Base-by-base conservation (phyloP, 1,139 yeast genomes). In the Candida sp. region DNA sequence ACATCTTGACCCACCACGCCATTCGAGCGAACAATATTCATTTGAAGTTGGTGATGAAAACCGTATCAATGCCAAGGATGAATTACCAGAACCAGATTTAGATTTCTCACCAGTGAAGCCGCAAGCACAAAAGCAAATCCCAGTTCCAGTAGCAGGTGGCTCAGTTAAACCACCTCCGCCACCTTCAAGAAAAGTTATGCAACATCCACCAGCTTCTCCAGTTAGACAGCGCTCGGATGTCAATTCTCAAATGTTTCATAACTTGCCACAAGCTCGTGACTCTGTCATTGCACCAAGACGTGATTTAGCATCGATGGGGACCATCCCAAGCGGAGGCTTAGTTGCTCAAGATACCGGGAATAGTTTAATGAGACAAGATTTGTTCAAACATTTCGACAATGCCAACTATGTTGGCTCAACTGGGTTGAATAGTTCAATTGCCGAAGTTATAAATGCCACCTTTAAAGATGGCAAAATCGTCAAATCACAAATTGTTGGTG, bases 341-440 rank as follows among this genome's bases (percentile, higher is more conserved):
- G 42, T 54, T 8, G 55, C 60, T 39, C 73, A 66, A 53, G 56
- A 60, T 38, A 70, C 75, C 1, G 75, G 75, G 2, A 61, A 54
- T 36, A 63, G 72, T 5, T 48, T 67, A 38, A 53, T 67, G 48
- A 60, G 58, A 45, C 66, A 63, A 40, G 71, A 65, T 39, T 51
- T 61, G 34, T 76, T 78, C 58, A 78, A 75, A 54, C 95, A 70
- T 47, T 63, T 63, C 44, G 68, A 60, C 29, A 44, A 59, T n/a
- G 45, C 57, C 8, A 48, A 48, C 22, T 52, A 50, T 23, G 78
- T 81, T 11, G 77, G 76, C 42, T 70, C 75, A 3, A 60, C 70
- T n/a, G 96, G 95, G 2, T 70, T 89, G 54, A 84, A 84, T 56
- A 81, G 89, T 1, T 84, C 95, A 33, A 68, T 88, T 49, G 91